Conservation (phyloP, 768 basidiomycete genomes). For the Tylopilus cervinicoccineus region DNA sequence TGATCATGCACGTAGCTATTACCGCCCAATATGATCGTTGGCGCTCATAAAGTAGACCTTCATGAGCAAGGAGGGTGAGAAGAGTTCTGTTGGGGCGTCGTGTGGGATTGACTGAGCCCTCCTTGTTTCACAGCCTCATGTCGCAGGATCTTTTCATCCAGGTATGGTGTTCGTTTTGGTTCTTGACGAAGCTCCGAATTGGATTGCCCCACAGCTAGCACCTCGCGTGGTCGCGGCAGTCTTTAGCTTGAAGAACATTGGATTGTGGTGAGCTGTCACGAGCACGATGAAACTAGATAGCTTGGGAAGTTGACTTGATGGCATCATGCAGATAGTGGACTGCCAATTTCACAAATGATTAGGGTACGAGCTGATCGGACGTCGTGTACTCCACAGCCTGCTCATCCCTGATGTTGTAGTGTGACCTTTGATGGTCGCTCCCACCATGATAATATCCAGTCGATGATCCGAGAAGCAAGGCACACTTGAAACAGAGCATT, state of each 20-base stretch:
- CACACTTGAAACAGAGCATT: neutral
- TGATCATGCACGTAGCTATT: slow-evolving; percentile 10
- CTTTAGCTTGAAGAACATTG: slow-evolving; percentile 40
- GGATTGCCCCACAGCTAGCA: slow-evolving; percentile 32
- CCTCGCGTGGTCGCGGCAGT: slow-evolving; percentile 43
- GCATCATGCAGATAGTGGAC: slow-evolving; percentile 4
- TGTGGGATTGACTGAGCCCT: neutral
- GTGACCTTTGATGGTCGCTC: slow-evolving; percentile 25
- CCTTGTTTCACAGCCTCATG: slow-evolving; percentile 28
- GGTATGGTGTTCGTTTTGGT: slow-evolving; percentile 7
- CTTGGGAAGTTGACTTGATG: neutral
- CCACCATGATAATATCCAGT: neutral
- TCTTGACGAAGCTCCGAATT: slow-evolving; percentile 15
- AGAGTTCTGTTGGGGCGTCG: neutral
- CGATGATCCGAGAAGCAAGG: neutral
- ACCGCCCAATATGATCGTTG: neutral
- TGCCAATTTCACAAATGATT: slow-evolving; percentile 17
- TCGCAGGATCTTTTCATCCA: slow-evolving; percentile 23
- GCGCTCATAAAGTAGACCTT: slow-evolving; percentile 7
- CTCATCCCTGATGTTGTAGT: slow-evolving; percentile 6
- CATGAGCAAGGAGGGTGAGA: slow-evolving; percentile 22
- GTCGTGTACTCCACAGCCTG: neutral
- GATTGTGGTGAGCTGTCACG: slow-evolving; percentile 9
- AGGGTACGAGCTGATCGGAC: slow-evolving; percentile 12
- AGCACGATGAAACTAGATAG: too few relatives aligned